Percentiles rank a stretch among this genome's conserved stretches.
Conservation (phyloP, 352 stramenopile species). For the Phytophthora hibernalis region DNA sequence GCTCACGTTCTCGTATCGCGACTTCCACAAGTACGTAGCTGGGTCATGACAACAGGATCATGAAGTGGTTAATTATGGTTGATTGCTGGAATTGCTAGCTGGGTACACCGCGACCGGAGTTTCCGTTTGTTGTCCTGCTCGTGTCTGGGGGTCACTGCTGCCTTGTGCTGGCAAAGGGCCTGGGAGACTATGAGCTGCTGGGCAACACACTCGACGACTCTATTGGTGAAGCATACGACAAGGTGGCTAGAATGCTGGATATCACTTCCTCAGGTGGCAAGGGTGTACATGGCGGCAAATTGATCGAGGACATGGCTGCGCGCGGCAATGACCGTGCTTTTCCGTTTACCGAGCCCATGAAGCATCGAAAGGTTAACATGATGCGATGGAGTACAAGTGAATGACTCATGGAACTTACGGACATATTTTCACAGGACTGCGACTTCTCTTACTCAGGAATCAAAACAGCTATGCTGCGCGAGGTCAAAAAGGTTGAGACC, state of each 20-base stretch:
- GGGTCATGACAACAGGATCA: background rate
- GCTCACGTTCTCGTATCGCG: constrained; percentile 96
- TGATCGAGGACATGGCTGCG: constrained; percentile 94
- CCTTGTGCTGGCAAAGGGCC: constrained; percentile 93
- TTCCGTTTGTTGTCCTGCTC: constrained; percentile 97
- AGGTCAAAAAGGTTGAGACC: constrained; percentile 62
- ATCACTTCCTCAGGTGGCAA: constrained; percentile 59
- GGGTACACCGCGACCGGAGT: constrained; percentile 65
- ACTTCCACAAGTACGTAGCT: constrained; percentile 69
- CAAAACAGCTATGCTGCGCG: constrained; percentile 95
- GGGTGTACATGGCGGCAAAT: constrained; percentile 88
- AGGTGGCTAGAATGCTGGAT: constrained; percentile 96
- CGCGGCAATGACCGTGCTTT: constrained; percentile 92
- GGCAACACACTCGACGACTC: constrained; percentile 98
- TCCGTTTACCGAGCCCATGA: constrained; percentile 93
- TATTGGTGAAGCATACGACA: constrained; percentile 98
- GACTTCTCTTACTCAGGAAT: constrained; percentile 99
- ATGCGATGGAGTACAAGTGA: background rate
- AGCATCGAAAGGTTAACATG: constrained; percentile 66
- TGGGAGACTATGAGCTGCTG: constrained; percentile 94
- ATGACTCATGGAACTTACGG: background rate
- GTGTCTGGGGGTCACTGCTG: constrained; percentile 99
- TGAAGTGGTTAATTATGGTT: background rate
- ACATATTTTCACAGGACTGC: constrained; percentile 75
- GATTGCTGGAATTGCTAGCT: constrained; percentile 32